A percentile compares a stretch with the other conserved stretches of the same genome.
Evolutionary conservation across 1,139 yeast genomes (phyloP).

Genomic region (Scheffersomyces illinoinensis): DNA sequence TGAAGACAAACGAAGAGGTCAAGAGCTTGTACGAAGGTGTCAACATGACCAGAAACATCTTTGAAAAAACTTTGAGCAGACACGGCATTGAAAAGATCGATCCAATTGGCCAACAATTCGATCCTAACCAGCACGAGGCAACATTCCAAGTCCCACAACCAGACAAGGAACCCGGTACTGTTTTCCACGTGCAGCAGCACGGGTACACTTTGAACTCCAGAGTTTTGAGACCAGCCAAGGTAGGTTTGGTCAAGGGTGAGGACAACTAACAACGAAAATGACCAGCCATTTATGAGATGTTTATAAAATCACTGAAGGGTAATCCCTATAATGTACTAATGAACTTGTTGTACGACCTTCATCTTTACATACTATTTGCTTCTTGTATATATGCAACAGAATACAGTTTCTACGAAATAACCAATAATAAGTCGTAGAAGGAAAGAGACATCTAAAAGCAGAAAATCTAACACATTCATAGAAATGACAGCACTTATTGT

Average conservation of each 20-base stretch:
- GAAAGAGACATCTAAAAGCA: no score
- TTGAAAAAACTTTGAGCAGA: conserved; percentile 77
- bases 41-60: conserved; percentile 83
- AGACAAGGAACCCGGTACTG: conserved; percentile 89
- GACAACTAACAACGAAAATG: conserved; percentile 13
- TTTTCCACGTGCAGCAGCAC: conserved; percentile 88
- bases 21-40: conserved; percentile 85
- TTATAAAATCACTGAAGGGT: neutral
- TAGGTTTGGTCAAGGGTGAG: conserved; percentile 77
- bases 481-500: no score
- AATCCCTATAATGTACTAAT: neutral
- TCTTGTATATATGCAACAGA: neutral
- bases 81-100: conserved; percentile 83
- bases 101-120: conserved; percentile 83
- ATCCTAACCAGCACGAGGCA: conserved; percentile 93
- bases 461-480: no score
- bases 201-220: conserved; percentile 87
- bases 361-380: neutral
- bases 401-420: neutral
- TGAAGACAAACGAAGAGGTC: conserved; percentile 61
- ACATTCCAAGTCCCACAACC: conserved; percentile 87
- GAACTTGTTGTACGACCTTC: neutral
- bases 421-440: no score
- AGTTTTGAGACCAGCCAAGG: conserved; percentile 95
- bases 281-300: neutral